Evolutionary conservation across 208 protist species (phyloP), one percentile per base, ranked within the genome.

Genomic region (Trichomonas vaginalis): DNA sequence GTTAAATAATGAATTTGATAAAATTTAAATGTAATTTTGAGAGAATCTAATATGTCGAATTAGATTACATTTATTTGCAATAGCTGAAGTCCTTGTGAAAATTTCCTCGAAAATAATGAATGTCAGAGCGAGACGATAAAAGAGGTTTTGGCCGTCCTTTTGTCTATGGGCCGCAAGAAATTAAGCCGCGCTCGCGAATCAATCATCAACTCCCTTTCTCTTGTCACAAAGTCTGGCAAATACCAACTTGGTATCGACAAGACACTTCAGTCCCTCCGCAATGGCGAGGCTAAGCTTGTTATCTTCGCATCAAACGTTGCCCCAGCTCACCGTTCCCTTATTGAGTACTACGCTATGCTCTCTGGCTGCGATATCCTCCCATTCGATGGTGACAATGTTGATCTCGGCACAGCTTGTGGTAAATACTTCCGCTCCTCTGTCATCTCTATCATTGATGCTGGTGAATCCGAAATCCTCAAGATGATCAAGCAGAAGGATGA

Each of bases 271-370:
- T 99, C 98, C 82, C 97, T 99, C 32, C 98, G 99, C 96, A 96
- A 98, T 37, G 98, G 92, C 23, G 80, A 96, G 39, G 98, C 99
- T 97, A 99, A 99, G 98, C 98, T 99, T 90, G 97, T 99, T 86
- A 97, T 99, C 96, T 98, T 99, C 96, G 96, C 98, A 46, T 99
- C 97, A 98, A 99, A 99, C 98, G 99, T 98, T 98, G 99, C 99
- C 88, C 97, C 99, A 48, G 97, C 99, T 62, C 98, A 98, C 96
- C 99, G 99, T 97, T 99, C 99, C 15, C 98, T 99, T 98, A 98
- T 99, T 95, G 99, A 99, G 98, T 99, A 99, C 98, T 99, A 99
- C 98, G 99, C 99, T 97, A 99, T 99, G 97, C 98, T 99, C 96
- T 98, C 98, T 97, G 99, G 99, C 97, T 99, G 98, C 88, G 97